Evolutionary conservation across 768 basidiomycete genomes (phyloP).

Genomic region (Hydnomerulius pinastri): DNA sequence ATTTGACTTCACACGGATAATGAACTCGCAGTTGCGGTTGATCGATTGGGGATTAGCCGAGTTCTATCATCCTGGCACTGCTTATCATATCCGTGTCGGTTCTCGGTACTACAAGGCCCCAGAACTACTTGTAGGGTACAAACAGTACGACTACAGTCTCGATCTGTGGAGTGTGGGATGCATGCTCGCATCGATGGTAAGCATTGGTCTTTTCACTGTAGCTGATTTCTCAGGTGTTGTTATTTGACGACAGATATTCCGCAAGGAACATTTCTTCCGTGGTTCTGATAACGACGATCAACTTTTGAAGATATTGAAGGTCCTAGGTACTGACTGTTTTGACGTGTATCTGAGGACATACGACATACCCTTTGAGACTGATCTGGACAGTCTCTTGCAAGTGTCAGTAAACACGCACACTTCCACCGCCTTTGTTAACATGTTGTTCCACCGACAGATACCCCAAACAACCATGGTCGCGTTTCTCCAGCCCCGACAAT

Average conservation of each 20-base stretch:
- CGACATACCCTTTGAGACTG: conserved; percentile 66
- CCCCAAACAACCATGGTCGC: conserved; percentile 63
- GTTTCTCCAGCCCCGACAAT: conserved; percentile 60
- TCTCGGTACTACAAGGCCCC: conserved; percentile 76
- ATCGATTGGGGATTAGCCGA: conserved; percentile 82
- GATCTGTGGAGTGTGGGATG: conserved; percentile 77
- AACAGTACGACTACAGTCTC: conserved; percentile 69
- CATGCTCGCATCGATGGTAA: conserved; percentile 74
- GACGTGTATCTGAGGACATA: conserved; percentile 61
- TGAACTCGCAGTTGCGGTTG: conserved; percentile 44
- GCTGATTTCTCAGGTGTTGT: not conserved
- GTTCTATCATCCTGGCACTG: conserved; percentile 70
- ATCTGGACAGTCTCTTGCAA: conserved; percentile 56
- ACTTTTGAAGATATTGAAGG: conserved; percentile 66
- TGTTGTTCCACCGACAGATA: conserved; percentile 39
- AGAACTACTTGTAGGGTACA: conserved; percentile 70
- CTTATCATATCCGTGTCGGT: conserved; percentile 74
- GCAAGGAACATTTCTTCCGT: conserved; percentile 75
- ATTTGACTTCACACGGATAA: not conserved
- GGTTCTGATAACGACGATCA: conserved; percentile 76
- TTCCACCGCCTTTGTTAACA: not conserved
- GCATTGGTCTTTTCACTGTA: conserved; percentile 15
- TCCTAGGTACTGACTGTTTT: conserved; percentile 67
- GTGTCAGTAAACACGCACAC: conserved; percentile 34
- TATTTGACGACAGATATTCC: conserved; percentile 53